Conservation (phyloP, 164 flowering plant species). For the Umbilicus rupestris region DNA sequence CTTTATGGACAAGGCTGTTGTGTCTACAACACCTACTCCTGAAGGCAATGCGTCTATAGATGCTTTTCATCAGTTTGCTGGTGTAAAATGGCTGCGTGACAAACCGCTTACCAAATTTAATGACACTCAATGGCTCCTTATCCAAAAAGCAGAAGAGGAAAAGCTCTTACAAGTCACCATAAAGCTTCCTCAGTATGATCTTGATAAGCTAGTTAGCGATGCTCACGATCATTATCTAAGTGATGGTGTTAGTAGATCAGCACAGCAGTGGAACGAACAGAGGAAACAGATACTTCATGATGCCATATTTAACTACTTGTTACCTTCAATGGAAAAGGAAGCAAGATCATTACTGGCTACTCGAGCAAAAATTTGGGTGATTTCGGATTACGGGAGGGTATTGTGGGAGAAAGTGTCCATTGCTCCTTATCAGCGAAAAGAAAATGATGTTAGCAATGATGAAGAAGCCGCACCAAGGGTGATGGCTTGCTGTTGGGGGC, state of each 20-base stretch:
- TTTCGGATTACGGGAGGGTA: slow-evolving; percentile 64
- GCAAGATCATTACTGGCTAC: slow-evolving; percentile 61
- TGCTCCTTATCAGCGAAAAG: slow-evolving; percentile 83
- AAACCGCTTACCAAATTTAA: slow-evolving; percentile 69
- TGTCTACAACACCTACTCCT: slow-evolving; percentile 73
- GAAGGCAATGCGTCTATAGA: slow-evolving; percentile 70
- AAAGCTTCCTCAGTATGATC: slow-evolving; percentile 40
- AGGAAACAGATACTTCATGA: slow-evolving; percentile 69
- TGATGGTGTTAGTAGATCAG: slow-evolving; percentile 74
- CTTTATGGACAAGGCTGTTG: slow-evolving; percentile 63
- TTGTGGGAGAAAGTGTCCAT: slow-evolving; percentile 84
- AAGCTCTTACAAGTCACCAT: slow-evolving; percentile 75
- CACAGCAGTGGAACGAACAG: slow-evolving; percentile 93
- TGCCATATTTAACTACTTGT: slow-evolving; percentile 50
- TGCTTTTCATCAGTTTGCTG: slow-evolving; percentile 76
- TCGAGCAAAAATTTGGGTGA: slow-evolving; percentile 73
- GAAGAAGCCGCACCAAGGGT: slow-evolving; percentile 83
- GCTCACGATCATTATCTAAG: slow-evolving; percentile 62
- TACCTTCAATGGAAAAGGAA: slow-evolving; percentile 93
- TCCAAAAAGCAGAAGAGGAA: slow-evolving; percentile 96
- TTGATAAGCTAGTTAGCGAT: slow-evolving; percentile 45
- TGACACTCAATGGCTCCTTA: slow-evolving; percentile 93
- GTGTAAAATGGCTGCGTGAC: slow-evolving; percentile 71
- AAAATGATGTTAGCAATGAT: slow-evolving; percentile 47
- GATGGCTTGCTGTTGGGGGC: slow-evolving; percentile 99